phyloP scores from a whole-genome alignment of 148 eudicot species.

The Cornus suecica region DNA sequence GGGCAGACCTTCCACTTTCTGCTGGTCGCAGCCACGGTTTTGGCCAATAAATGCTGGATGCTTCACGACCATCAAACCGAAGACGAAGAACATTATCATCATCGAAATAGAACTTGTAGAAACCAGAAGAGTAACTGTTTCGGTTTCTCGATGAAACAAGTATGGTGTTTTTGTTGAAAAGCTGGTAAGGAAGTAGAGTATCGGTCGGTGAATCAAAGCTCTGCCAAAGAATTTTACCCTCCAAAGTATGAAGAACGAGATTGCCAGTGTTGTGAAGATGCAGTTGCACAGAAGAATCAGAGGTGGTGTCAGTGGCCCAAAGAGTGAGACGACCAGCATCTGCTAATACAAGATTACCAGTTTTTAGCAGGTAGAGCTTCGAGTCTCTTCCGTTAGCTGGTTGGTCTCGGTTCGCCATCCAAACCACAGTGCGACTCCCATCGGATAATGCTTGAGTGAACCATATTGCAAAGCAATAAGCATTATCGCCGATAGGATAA shows the following conservation, averaged over 20 bases:
- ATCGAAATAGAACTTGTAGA: slow-evolving; percentile 21
- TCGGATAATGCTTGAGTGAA: slow-evolving; percentile 20
- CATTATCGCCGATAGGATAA: slow-evolving; percentile 21
- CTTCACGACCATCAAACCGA: slow-evolving; percentile 12
- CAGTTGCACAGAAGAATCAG: not conserved
- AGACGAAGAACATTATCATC: slow-evolving; percentile 17
- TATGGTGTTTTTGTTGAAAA: slow-evolving; percentile 13
- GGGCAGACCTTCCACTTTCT: slow-evolving; percentile 8
- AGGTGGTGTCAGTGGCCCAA: slow-evolving; percentile 25
- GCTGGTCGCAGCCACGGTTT: not conserved
- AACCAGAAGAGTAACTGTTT: slow-evolving; percentile 19
- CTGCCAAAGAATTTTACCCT: not conserved
- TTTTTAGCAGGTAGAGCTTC: slow-evolving; percentile 20
- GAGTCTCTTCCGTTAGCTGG: slow-evolving; percentile 36
- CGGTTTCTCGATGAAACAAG: slow-evolving; percentile 22
- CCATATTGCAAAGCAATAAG: slow-evolving; percentile 37
- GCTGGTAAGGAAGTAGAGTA: slow-evolving; percentile 37
- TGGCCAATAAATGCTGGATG: slow-evolving; percentile 29
- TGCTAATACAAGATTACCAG: slow-evolving; percentile 27
- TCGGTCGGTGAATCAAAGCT: slow-evolving; percentile 16
- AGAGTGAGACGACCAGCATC: slow-evolving; percentile 29
- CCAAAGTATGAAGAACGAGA: not conserved
- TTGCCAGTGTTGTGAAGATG: slow-evolving; percentile 2
- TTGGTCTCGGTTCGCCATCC: slow-evolving; percentile 36
- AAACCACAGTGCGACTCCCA: slow-evolving; percentile 25